phyloP scores from a whole-genome alignment of 805 yeast species.

The Grigorovia jiainica region DNA sequence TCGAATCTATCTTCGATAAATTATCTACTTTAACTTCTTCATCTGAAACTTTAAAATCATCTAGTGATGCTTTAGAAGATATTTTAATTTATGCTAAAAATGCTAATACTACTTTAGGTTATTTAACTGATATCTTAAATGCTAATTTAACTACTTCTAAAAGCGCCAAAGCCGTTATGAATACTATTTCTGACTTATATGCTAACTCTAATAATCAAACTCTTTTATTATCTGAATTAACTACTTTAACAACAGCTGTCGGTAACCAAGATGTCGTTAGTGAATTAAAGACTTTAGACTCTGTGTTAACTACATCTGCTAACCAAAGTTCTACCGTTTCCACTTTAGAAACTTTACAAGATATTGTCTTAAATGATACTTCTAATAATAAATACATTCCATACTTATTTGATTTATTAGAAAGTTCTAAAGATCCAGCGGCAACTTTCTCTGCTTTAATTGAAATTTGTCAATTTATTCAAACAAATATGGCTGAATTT shows the following conservation, averaged over 20 bases:
- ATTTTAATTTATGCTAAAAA: conserved; percentile 12
- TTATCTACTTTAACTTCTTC: conserved; percentile 12
- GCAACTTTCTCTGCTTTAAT: conserved; percentile 17
- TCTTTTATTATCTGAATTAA: conserved; percentile 8
- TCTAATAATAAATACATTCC: conserved; percentile 15
- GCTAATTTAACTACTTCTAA: conserved; percentile 16
- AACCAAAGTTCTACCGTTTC: conserved; percentile 16
- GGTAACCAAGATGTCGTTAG: conserved; percentile 2
- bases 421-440: conserved; percentile 18
- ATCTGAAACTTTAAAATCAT: conserved; percentile 4
- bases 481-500: conserved; percentile 12
- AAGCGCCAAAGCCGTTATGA: conserved; percentile 16
- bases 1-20: conserved; percentile 9
- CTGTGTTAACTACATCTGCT: conserved; percentile 13
- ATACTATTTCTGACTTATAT: conserved; percentile 13
- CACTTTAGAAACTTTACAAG: conserved; percentile 13
- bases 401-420: conserved; percentile 15
- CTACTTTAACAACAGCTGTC: conserved; percentile 16
- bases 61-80: conserved; percentile 13
- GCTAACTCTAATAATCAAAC: conserved; percentile 13
- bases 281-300: conserved; percentile 17
- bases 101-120: conserved; percentile 11
- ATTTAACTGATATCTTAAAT: conserved; percentile 11
- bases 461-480: conserved; percentile 18
- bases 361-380: conserved; percentile 8